Evolutionary conservation across 306 rosid genomes (phyloP), one percentile per base, ranked within the genome.

Genomic region (Acacia acuminata): DNA sequence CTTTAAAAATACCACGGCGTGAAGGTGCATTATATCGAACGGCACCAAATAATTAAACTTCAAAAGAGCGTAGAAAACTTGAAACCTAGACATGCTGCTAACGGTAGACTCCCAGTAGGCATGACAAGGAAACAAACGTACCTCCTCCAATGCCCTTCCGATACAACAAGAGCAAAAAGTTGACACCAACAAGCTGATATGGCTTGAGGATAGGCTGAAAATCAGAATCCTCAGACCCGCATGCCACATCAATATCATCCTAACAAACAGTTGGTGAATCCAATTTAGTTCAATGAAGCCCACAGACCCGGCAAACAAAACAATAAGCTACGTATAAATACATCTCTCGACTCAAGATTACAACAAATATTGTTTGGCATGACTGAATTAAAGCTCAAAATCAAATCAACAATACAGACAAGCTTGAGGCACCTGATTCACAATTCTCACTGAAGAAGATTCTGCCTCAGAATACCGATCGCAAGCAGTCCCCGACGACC

Each of bases 121-220:
- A 73, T 45, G 25, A 68, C 40, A 25, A 58, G 63, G 64, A 56
- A 73, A 79, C 7, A 51, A 2, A 43, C 27, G 66, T 91, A 93
- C 99, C 99, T 93, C 99, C 99, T 70, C 92, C 97, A 71, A 96
- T 88, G n/a, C 93, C 84, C 92, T 93, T 96, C 64, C 88, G 88
- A 90, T 93, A 87, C 86, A 96, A 78, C 78, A 96, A 87, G 68
- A 96, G 97, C 88, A 96, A 90, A 87, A 96, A 93, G 81, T 96
- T 96, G 75, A 96, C 98, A 68, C 99, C 98, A 84, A 96, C 99
- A 81, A 96, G 85, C 80, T 96, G 98, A 77, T 96, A 96, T 27
- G 92, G 94, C 90, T 96, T 96, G 48, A 96, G 97, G 76, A 92
- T 81, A 73, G 98, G 99, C 85, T 89, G 92, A 85, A 96, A 92